Conservation (phyloP, 768 basidiomycete genomes). For the Postia placenta region DNA sequence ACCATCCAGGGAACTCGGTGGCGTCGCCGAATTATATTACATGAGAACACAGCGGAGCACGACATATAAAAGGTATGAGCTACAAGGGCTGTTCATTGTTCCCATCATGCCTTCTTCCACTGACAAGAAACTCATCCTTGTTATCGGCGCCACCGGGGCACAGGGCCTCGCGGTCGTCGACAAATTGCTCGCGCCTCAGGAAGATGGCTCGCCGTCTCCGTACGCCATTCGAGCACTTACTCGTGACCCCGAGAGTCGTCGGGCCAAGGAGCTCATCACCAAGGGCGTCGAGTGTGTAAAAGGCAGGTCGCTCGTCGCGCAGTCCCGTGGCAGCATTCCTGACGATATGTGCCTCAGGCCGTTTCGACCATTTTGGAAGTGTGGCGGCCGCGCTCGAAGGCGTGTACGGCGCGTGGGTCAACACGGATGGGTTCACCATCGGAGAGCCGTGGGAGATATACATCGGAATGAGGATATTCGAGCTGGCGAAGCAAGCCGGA, state of each 20-base stretch:
- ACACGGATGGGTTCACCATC: constrained; percentile 31
- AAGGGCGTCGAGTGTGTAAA: constrained; percentile 32
- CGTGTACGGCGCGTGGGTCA: constrained; percentile 35
- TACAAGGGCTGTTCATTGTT: no score
- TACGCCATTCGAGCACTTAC: constrained; percentile 38
- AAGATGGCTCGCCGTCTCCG: constrained; percentile 34
- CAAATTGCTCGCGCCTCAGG: constrained; percentile 28
- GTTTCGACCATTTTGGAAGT: constrained; percentile 27
- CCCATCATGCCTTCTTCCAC: no score
- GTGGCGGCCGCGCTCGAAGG: constrained; percentile 29
- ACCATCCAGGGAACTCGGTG: no score
- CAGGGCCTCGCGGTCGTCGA: constrained; percentile 37
- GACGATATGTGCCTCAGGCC: constrained; percentile 21
- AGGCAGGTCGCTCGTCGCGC: constrained; percentile 22
- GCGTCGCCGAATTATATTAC: no score
- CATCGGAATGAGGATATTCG: constrained; percentile 36
- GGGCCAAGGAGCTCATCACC: constrained; percentile 30
- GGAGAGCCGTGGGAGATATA: constrained; percentile 35
- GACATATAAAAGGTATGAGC: no score
- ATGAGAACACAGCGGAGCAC: no score
- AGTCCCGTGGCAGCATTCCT: no score
- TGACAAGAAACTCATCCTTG: constrained; percentile 36
- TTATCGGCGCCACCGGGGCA: constrained; percentile 42
- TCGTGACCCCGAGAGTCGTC: constrained; percentile 25
- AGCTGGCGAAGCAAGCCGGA: constrained; percentile 29